These are phyloP conservation scores for Crepidotus sp. DNA, from an alignment of 1,284 basidiomycete species.

Conservation along the genomic window DNA sequence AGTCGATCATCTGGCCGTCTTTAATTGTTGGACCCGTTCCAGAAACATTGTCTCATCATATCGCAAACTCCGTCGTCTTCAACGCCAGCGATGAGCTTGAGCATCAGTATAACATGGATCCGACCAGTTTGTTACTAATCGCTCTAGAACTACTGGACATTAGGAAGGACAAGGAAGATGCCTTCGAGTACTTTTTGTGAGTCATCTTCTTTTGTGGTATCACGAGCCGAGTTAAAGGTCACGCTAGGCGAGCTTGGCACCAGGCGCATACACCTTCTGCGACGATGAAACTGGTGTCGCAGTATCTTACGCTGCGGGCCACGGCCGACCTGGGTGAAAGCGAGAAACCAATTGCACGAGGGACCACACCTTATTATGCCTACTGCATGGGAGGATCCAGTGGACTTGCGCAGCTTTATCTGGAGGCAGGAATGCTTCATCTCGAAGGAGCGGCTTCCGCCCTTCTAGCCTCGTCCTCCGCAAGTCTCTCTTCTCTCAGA, in stretches of 20 bases:
- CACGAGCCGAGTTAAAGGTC: conserved; percentile 6
- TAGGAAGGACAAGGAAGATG: conserved; percentile 59
- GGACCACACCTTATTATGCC: conserved; percentile 51
- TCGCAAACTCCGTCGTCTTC: conserved; percentile 44
- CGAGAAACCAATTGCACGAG: conserved; percentile 34
- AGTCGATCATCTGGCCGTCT: conserved; percentile 71
- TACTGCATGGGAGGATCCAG: conserved; percentile 52
- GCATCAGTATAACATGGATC: conserved; percentile 70
- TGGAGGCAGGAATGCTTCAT: conserved; percentile 66
- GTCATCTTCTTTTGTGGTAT: conserved; percentile 23
- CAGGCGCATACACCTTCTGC: conserved; percentile 64
- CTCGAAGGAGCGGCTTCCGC: conserved; percentile 63
- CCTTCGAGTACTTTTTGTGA: conserved; percentile 73
- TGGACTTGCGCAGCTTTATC: conserved; percentile 62
- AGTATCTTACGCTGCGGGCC: conserved; percentile 53
- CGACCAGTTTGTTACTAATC: conserved; percentile 63
- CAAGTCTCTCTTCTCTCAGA: conserved; percentile 66
- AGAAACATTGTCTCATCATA: conserved; percentile 42
- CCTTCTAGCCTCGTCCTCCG: conserved; percentile 59
- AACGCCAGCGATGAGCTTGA: conserved; percentile 44
- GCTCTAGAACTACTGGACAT: conserved; percentile 65
- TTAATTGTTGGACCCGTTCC: conserved; percentile 67
- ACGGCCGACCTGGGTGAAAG: conserved; percentile 29
- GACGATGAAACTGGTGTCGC: conserved; percentile 62
- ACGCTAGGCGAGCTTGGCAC: conserved; percentile 64